These are phyloP conservation scores for Fraxinus latifolia DNA, from an alignment of 305 asterid genomes.

Conservation along the genomic window DNA sequence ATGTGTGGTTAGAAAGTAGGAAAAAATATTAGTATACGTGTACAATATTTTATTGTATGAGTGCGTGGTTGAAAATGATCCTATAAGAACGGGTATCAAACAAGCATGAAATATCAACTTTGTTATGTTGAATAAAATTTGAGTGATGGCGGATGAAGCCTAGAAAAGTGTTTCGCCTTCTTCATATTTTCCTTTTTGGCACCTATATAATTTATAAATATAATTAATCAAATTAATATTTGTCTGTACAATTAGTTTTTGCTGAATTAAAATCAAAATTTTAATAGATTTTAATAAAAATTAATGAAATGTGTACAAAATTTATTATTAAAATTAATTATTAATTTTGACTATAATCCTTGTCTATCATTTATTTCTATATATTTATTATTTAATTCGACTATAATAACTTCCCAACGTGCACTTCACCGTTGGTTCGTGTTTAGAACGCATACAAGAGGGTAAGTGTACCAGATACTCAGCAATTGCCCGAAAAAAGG, in stretches of 20 bases:
- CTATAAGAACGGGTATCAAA: too few species aligned
- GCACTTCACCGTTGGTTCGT: background rate
- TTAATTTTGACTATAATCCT: background rate
- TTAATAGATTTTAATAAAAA: too few species aligned
- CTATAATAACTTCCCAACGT: background rate
- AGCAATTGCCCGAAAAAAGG: constrained; percentile 15
- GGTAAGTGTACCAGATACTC: constrained; percentile 2
- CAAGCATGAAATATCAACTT: too few species aligned
- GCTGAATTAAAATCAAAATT: too few species aligned
- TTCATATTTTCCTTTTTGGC: background rate
- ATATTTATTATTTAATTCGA: background rate
- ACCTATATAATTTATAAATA: background rate
- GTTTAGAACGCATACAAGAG: background rate
- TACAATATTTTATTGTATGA: too few species aligned
- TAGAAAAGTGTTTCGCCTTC: background rate
- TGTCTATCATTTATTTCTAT: background rate
- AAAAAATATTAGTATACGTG: too few species aligned
- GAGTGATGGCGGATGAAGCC: background rate
- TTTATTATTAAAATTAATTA: too few species aligned
- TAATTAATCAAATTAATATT: background rate
- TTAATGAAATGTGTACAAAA: background rate
- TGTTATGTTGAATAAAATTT: background rate
- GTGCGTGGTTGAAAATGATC: too few species aligned
- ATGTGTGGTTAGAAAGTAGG: too few species aligned
- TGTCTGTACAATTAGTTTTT: background rate